Percentiles rank a stretch among this genome's conserved stretches.
phyloP scores from a whole-genome alignment of 1,284 basidiomycete species.

The Cutaneotrichosporon curvatum region DNA sequence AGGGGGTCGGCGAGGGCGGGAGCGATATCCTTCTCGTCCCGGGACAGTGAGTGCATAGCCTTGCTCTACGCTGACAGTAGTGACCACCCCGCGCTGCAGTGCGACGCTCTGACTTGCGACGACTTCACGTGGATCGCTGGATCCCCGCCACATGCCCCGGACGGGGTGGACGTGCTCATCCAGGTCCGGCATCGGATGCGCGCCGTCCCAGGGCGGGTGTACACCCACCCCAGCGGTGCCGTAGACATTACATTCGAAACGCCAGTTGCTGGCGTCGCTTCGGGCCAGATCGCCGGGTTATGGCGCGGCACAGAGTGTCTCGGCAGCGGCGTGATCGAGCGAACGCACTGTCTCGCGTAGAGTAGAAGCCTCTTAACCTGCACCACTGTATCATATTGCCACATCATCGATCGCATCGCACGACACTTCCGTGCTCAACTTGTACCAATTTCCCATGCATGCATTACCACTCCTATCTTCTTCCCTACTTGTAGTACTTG shows the following conservation, averaged over 20 bases:
- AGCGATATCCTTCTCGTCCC: slow-evolving; percentile 64
- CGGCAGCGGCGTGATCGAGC: slow-evolving; percentile 66
- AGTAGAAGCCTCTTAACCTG: background rate
- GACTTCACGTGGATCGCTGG: slow-evolving; percentile 67
- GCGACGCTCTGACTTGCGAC: slow-evolving; percentile 48
- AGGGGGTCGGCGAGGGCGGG: slow-evolving; percentile 59
- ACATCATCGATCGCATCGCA: too few species aligned
- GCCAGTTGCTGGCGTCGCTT: slow-evolving; percentile 63
- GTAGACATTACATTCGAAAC: slow-evolving; percentile 50
- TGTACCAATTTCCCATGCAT: too few species aligned
- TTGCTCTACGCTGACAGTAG: slow-evolving; percentile 45
- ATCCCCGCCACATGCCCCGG: slow-evolving; percentile 52
- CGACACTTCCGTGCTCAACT: too few species aligned
- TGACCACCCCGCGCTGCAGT: slow-evolving; percentile 60
- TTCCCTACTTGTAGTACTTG: slow-evolving; percentile 43
- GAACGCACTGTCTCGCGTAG: slow-evolving; percentile 13
- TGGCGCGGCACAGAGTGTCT: slow-evolving; percentile 73
- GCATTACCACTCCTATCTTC: too few species aligned
- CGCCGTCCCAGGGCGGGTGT: slow-evolving; percentile 46
- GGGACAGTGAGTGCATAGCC: slow-evolving; percentile 63
- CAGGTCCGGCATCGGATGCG: slow-evolving; percentile 69
- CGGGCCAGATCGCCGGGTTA: slow-evolving; percentile 70
- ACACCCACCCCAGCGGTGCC: slow-evolving; percentile 1
- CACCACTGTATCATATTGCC: too few species aligned
- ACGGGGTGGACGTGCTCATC: slow-evolving; percentile 50